Base-by-base conservation (phyloP, 1,139 yeast genomes). In the Hanseniaspora sp. region DNA sequence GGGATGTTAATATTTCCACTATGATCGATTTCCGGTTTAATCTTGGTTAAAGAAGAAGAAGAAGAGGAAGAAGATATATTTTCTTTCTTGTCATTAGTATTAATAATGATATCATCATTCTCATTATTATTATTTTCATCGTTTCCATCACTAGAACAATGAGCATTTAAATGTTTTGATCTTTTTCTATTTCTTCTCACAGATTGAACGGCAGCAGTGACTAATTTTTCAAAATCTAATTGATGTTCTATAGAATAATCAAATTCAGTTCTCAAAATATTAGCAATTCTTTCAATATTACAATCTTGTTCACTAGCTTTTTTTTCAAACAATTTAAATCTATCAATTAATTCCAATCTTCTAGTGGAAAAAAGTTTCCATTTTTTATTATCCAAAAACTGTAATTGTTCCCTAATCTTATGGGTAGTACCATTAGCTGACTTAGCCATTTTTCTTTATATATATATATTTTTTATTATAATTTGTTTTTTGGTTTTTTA, bases 231-330 rank as follows among this genome's bases (percentile, higher is more conserved):
- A 65, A 92, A 90, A 61, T 90, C 97, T 1, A 73, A 70, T 40
- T 80, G 70, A 33, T 77, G 73, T 3, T 76, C 77, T 8, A 68
- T 69, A 0, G 82, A 77, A 64, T 82, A 90, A 15, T 80, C 78
- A 63, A 86, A 92, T 69, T 92, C 97, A 2, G 73, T 70, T 60
- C 95, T 71, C 53, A 92, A 71, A 7, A 81, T 75, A 56, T 79
- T 78, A 0, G 97, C 95, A 39, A 94, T 94, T 53, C 77, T 75
- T 53, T 75, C 73, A 51, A 92, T 87, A 60, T 84, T 83, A 35
- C 76, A 79, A 61, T 90, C 96, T 67, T 92, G 97, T 66, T 92
- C 97, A 56, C 90, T 80, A 1, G 97, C 97, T 70, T 88, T 90
- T 58, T 80, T 79, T 33, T 82, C 76, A 59, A 90, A 80, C 56